These are phyloP conservation scores for Talaromyces sp. DNA, from an alignment of 2,329 filamentous ascomycete genomes.

Conservation along the genomic window DNA sequence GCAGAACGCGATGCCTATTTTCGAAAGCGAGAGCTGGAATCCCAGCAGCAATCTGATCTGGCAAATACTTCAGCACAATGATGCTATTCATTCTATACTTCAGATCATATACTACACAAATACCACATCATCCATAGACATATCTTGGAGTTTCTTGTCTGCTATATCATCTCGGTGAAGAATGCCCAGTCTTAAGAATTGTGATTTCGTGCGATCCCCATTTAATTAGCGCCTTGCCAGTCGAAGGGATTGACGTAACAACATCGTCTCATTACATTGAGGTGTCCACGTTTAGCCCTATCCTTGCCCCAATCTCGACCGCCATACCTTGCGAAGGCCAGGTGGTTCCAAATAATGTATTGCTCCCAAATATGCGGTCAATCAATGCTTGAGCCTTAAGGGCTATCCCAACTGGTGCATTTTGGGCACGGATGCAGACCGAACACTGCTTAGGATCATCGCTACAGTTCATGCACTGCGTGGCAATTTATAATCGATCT, in stretches of 20 bases:
- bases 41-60: not conserved
- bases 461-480: not conserved
- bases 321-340: no score
- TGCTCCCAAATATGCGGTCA: not conserved
- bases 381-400: not conserved
- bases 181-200: no score
- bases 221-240: no score
- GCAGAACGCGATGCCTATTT: constrained; percentile 37
- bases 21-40: constrained; percentile 24
- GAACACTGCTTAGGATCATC: not conserved
- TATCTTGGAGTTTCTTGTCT: no score
- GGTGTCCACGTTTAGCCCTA: not conserved
- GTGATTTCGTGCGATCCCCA: no score
- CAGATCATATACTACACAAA: not conserved
- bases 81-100: not conserved
- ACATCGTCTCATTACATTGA: not conserved
- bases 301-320: no score
- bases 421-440: not conserved
- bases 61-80: not conserved
- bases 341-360: not conserved
- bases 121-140: not conserved
- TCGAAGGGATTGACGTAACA: no score
- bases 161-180: no score
- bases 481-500: not conserved
- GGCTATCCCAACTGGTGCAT: not conserved